phyloP scores from a whole-genome alignment of 306 rosid species.

The Castanea sativa region DNA sequence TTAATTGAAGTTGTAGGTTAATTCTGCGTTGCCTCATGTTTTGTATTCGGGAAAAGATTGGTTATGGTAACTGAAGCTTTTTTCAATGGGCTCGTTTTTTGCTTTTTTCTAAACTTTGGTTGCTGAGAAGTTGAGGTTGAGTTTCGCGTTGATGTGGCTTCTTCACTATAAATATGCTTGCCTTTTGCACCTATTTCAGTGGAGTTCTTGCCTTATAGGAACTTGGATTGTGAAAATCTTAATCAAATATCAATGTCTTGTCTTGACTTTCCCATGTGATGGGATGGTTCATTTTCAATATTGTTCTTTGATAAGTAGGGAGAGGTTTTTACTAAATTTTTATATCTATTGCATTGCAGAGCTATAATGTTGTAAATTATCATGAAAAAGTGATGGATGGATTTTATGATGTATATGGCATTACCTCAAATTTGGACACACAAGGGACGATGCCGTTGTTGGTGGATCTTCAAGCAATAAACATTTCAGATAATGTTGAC shows the following conservation, averaged over 20 bases:
- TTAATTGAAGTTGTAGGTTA: background rate
- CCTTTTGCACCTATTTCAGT: background rate
- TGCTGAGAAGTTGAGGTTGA: background rate
- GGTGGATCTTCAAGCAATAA: constrained; percentile 65
- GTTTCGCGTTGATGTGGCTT: background rate
- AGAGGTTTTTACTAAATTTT: constrained; percentile 27
- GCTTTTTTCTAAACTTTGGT: background rate
- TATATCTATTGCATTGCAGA: constrained; percentile 51
- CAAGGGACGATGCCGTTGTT: constrained; percentile 92
- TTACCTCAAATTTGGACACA: constrained; percentile 52
- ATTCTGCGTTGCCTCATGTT: background rate
- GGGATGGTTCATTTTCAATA: background rate
- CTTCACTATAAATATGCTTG: background rate
- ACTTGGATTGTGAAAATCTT: background rate
- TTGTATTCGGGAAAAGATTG: background rate
- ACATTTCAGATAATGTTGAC: constrained; percentile 58
- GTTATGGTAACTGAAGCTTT: background rate
- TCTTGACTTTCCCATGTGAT: background rate
- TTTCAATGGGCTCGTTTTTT: background rate
- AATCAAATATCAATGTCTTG: background rate
- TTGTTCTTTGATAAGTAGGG: background rate
- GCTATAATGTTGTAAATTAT: constrained; percentile 78
- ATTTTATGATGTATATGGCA: constrained; percentile 84
- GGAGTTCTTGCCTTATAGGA: background rate
- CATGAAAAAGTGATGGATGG: constrained; percentile 92